Conservation (phyloP, 345 rosid species). For the Chamaenerion angustifolium region DNA sequence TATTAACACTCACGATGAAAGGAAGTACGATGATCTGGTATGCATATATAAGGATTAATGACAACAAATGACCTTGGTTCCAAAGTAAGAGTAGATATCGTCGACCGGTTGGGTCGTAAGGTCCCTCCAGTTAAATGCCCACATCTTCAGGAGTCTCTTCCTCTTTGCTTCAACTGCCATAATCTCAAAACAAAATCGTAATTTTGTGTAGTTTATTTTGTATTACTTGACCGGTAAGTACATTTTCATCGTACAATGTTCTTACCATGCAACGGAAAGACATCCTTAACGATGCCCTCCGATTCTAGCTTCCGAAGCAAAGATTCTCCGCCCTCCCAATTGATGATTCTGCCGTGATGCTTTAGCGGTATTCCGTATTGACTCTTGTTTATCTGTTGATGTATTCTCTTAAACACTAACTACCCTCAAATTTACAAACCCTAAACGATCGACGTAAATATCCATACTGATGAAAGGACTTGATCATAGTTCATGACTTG, state of each 20-base stretch:
- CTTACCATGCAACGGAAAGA: conserved; percentile 81
- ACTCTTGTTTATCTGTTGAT: conserved; percentile 38
- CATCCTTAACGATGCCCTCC: conserved; percentile 52
- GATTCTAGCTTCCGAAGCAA: conserved; percentile 49
- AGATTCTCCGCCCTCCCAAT: conserved; percentile 65
- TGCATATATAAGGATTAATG: no score
- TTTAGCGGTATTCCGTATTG: conserved; percentile 22
- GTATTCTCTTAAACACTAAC: no score
- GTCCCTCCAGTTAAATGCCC: conserved; percentile 77
- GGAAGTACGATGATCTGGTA: no score
- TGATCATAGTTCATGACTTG: no score
- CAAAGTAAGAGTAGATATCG: conserved; percentile 72
- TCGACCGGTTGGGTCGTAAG: conserved; percentile 68
- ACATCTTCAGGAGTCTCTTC: conserved; percentile 52
- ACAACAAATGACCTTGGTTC: conserved; percentile 42
- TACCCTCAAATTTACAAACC: no score
- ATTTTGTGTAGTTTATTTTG: no score
- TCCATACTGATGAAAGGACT: no score
- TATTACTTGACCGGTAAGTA: no score
- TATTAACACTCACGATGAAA: not conserved
- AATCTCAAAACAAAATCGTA: conserved; percentile 8
- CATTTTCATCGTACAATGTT: conserved; percentile 2
- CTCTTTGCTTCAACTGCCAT: conserved; percentile 54
- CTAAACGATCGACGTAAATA: no score
- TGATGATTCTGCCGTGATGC: conserved; percentile 31